Base-by-base conservation (phyloP, 352 stramenopile species). In the Pythium sp. region DNA sequence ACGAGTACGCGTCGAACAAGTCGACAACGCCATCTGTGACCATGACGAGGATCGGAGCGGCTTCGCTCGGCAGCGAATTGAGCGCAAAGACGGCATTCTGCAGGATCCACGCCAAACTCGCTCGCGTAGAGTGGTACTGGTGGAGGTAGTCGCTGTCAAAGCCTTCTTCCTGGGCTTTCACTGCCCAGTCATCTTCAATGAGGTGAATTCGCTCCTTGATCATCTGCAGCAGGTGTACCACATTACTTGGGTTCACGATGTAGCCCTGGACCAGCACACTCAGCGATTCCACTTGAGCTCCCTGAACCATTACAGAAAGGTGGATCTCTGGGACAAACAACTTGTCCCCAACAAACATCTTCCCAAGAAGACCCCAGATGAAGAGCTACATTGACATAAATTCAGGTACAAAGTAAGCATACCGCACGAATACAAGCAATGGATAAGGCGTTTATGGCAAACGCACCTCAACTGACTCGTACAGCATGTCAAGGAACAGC, bases 1-100 rank as follows among this genome's bases (percentile, higher is more conserved):
- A 97, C 4, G 82, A 84, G 65, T 88, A 94, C 6, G 80, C 78
- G 46, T 95, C 74, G 22, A 79, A 79, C 12, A 94, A 62, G 74
- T 95, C 87, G n/a, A 95, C 75, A 34, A 97, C 89, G 5, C 89
- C 86, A 67, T 97, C 89, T 0, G 89, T 93, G 54, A 93, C 84
- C 11, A 97, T 68, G n/a, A 93, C 83, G 57, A 97, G 82, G 53
- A 95, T 76, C 28, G 89, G 88, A 5, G 86, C 83, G 4, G 86
- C 86, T 24, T 89, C 86, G 55, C 72, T 79, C 1, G 89, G 89
- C 60, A 97, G 68, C 28, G 89, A 95, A 64, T 97, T 93, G 47
- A 97, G 75, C 12, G 89, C 87, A 72, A 95, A 97, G 9, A 93
- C 86, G 0, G 81, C 82, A 43, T 95, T 97, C 67, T 95, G 86